Conservation (phyloP, 768 basidiomycete genomes). For the Nevesoporus exiguus region DNA sequence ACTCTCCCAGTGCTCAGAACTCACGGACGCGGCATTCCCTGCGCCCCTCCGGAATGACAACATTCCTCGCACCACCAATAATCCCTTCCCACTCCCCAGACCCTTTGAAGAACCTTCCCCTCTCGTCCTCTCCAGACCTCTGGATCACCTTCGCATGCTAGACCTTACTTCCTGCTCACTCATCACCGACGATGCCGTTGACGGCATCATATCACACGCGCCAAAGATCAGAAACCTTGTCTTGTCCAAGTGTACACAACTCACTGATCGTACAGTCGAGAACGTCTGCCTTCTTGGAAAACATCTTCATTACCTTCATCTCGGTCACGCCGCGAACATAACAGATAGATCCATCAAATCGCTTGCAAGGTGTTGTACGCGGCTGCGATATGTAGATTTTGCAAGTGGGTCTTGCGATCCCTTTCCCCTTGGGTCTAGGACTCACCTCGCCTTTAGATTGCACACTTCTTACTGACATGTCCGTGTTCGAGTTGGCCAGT, state of each 20-base stretch:
- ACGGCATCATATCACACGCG: constrained; percentile 76
- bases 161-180: constrained; percentile 85
- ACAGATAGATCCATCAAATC: constrained; percentile 85
- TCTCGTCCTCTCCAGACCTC: constrained; percentile 56
- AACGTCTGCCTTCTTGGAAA: constrained; percentile 86
- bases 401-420: constrained; percentile 62
- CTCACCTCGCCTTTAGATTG: constrained; percentile 56
- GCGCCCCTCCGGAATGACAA: constrained; percentile 46
- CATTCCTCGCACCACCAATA: constrained; percentile 36
- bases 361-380: constrained; percentile 82
- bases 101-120: constrained; percentile 52
- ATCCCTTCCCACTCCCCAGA: constrained; percentile 41
- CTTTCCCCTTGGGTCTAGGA: background rate
- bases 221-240: constrained; percentile 85
- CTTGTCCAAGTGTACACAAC: constrained; percentile 73
- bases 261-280: constrained; percentile 81
- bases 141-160: constrained; percentile 88
- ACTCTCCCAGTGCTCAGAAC: constrained; percentile 69
- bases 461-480: constrained; percentile 83
- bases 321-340: constrained; percentile 87
- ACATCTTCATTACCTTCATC: constrained; percentile 90
- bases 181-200: constrained; percentile 80
- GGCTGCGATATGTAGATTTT: constrained; percentile 92
- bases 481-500: constrained; percentile 84
- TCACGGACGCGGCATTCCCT: constrained; percentile 88